Evolutionary conservation across 1,284 basidiomycete genomes (phyloP).

Genomic region (Sanghuangporus baumii): DNA sequence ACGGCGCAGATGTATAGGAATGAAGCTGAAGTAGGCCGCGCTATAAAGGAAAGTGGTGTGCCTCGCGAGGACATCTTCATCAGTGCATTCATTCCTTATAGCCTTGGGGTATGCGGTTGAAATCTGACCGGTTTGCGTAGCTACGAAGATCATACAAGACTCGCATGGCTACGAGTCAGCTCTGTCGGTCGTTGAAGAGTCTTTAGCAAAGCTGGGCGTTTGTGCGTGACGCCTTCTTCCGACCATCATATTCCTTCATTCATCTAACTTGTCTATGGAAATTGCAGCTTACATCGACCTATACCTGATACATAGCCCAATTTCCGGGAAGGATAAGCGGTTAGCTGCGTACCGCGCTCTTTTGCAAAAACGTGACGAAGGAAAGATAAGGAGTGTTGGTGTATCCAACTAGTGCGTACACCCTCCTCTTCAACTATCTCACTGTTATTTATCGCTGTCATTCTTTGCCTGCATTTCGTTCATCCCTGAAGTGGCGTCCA

Average conservation of each 20-base stretch:
- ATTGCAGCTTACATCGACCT: slow-evolving; percentile 45
- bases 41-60: slow-evolving; percentile 35
- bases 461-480: not conserved
- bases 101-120: not conserved
- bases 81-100: slow-evolving; percentile 26
- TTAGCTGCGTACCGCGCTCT: slow-evolving; percentile 39
- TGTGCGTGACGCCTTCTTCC: slow-evolving; percentile 25
- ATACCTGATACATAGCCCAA: slow-evolving; percentile 48
- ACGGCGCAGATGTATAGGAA: slow-evolving; percentile 47
- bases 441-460: not conserved
- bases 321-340: slow-evolving; percentile 34
- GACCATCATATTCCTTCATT: not conserved
- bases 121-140: slow-evolving; percentile 24
- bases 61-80: slow-evolving; percentile 41
- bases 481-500: slow-evolving; percentile 32
- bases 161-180: slow-evolving; percentile 35
- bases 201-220: slow-evolving; percentile 35
- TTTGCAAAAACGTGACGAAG: slow-evolving; percentile 36
- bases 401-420: slow-evolving; percentile 51
- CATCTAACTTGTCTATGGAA: not conserved
- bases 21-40: slow-evolving; percentile 45
- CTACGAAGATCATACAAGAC: slow-evolving; percentile 40
- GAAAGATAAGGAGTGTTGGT: slow-evolving; percentile 46
- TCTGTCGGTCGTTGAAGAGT: slow-evolving; percentile 32
- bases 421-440: not conserved